These are phyloP conservation scores for Nitzschia sp. DNA, from an alignment of 108 stramenopile genomes.

Conservation along the genomic window DNA sequence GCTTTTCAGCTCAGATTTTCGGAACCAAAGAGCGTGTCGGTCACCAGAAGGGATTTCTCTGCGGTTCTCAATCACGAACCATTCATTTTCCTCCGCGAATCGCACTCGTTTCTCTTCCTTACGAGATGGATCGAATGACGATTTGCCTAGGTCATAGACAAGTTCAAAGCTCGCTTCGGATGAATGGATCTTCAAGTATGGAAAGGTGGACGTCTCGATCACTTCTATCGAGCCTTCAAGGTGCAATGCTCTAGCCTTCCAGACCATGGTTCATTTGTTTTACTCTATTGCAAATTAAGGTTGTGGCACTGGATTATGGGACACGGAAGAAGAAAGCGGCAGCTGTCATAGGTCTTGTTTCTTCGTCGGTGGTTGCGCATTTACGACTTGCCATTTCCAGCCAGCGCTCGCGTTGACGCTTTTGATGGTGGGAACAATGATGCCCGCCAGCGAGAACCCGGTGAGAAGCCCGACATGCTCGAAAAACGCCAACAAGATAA, in stretches of 20 bases:
- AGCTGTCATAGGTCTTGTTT: too few relatives aligned
- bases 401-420: too few relatives aligned
- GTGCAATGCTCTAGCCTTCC: neutral
- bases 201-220: neutral
- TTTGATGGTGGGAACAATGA: too few relatives aligned
- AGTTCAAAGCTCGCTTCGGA: neutral
- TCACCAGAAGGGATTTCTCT: neutral
- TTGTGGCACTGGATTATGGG: too few relatives aligned
- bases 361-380: too few relatives aligned
- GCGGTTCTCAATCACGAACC: neutral
- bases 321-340: too few relatives aligned
- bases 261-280: slow-evolving; percentile 4
- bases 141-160: neutral
- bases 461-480: too few relatives aligned
- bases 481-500: too few relatives aligned
- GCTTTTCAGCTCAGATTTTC: neutral
- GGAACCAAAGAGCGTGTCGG: neutral
- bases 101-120: neutral
- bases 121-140: neutral
- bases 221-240: neutral
- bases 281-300: too few relatives aligned
- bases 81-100: neutral
- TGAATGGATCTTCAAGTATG: neutral
- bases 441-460: too few relatives aligned
- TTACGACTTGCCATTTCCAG: too few relatives aligned